Conservation (phyloP, 129 eudicot species). For the Tagetes patula region DNA sequence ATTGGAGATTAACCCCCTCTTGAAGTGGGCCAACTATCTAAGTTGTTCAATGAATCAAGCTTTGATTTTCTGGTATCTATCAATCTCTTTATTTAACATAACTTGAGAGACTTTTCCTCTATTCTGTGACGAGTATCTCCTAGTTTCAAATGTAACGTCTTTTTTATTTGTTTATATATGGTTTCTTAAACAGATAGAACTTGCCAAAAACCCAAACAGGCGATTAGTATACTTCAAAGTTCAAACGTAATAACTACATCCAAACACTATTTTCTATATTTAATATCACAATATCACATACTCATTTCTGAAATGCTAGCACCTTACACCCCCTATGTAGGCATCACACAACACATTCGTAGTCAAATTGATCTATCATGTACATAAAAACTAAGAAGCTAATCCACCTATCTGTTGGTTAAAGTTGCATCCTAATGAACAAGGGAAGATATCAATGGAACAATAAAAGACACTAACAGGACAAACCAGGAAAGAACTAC, state of each 20-base stretch:
- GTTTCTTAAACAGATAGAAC: neutral
- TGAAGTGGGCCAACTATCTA: too few species aligned
- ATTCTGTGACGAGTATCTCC: neutral
- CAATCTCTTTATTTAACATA: neutral
- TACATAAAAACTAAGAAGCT: neutral
- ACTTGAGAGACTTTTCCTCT: neutral
- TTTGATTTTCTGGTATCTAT: too few species aligned
- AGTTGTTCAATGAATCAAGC: too few species aligned
- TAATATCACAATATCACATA: constrained; percentile 2
- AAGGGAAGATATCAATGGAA: neutral
- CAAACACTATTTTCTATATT: constrained; percentile 5
- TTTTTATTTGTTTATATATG: neutral
- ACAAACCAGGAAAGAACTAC: constrained; percentile 7
- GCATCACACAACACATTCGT: neutral
- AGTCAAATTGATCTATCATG: constrained; percentile 1
- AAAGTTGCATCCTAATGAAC: constrained; percentile 8
- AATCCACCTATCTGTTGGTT: neutral
- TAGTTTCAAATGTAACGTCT: neutral
- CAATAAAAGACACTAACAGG: neutral
- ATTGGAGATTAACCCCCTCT: too few species aligned
- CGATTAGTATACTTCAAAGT: neutral
- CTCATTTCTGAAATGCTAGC: neutral
- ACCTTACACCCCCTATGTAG: neutral
- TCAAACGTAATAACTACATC: neutral
- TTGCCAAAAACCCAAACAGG: neutral